These are phyloP conservation scores for Ophiocordyceps polyrhachis-furcata DNA, from an alignment of 2,329 filamentous ascomycete genomes.

Conservation along the genomic window DNA sequence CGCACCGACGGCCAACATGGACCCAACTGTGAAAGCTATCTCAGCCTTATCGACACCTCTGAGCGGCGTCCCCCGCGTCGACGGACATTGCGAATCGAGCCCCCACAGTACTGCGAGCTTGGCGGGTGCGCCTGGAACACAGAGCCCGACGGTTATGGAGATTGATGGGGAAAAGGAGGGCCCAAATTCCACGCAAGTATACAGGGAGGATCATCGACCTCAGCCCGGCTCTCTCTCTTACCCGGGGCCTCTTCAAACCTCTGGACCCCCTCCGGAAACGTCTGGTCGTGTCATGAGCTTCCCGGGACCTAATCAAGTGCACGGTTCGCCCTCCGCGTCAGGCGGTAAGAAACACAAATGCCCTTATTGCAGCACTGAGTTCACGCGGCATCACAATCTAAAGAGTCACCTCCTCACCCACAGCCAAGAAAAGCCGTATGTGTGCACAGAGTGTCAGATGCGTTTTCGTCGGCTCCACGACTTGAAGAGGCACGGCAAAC, in stretches of 20 bases:
- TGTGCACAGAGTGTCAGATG: constrained; percentile 83
- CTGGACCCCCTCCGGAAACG: constrained; percentile 22
- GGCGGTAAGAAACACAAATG: constrained; percentile 80
- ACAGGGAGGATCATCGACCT: constrained; percentile 30
- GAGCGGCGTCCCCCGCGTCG: constrained; percentile 14
- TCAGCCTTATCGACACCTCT: constrained; percentile 15
- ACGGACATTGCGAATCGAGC: constrained; percentile 21
- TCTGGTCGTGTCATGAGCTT: constrained; percentile 36
- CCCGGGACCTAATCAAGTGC: constrained; percentile 28
- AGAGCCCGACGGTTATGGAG: constrained; percentile 36
- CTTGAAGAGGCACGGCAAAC: constrained; percentile 85
- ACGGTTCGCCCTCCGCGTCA: constrained; percentile 37
- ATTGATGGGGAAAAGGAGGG: constrained; percentile 25
- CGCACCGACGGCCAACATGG: constrained; percentile 24
- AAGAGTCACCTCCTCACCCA: constrained; percentile 96
- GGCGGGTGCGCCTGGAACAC: constrained; percentile 23
- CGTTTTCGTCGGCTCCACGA: constrained; percentile 87
- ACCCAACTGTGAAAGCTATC: constrained; percentile 18
- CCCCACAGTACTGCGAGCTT: constrained; percentile 26
- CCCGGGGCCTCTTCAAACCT: constrained; percentile 29
- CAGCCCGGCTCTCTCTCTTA: constrained; percentile 35
- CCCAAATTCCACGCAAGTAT: constrained; percentile 18
- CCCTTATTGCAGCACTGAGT: constrained; percentile 89
- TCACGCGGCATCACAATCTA: constrained; percentile 90
- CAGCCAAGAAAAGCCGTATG: constrained; percentile 94